Conservation (phyloP, 2,329 filamentous ascomycete genomes). For the Fusarium denticulatum region DNA sequence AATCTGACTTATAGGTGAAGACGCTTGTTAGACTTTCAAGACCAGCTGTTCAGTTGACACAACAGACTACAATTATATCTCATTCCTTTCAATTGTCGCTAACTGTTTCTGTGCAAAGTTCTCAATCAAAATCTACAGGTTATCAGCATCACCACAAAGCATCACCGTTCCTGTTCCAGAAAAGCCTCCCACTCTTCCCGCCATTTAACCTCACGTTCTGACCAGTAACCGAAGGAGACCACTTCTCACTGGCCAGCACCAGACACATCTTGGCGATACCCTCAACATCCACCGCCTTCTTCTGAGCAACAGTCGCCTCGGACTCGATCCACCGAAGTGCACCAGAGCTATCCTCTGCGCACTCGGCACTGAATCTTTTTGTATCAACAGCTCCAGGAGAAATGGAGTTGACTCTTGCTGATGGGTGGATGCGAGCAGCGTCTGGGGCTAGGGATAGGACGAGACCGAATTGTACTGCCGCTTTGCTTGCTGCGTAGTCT, state of each 20-base stretch:
- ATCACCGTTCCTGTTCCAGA: neutral
- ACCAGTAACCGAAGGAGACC: neutral
- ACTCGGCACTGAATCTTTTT: neutral
- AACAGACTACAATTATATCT: fast-evolving
- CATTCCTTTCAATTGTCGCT: fast-evolving
- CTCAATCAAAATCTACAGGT: fast-evolving
- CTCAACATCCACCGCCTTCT: neutral
- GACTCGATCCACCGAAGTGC: neutral
- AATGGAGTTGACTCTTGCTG: neutral
- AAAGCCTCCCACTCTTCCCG: neutral
- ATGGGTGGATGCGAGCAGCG: neutral
- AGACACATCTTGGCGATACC: neutral
- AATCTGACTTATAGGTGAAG: fast-evolving
- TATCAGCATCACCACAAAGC: neutral
- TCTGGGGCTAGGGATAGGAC: neutral
- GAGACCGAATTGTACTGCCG: neutral
- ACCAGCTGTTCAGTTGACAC: fast-evolving
- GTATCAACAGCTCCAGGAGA: neutral
- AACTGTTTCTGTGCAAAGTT: fast-evolving
- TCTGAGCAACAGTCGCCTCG: neutral
- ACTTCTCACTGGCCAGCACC: neutral
- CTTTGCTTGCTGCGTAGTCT: neutral
- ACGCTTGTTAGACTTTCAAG: no score
- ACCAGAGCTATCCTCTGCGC: neutral
- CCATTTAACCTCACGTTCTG: fast-evolving